A percentile compares a stretch with the other conserved stretches of the same genome.
phyloP scores from a whole-genome alignment of 179 eudicot genomes.

The Spinacia oleracea region DNA sequence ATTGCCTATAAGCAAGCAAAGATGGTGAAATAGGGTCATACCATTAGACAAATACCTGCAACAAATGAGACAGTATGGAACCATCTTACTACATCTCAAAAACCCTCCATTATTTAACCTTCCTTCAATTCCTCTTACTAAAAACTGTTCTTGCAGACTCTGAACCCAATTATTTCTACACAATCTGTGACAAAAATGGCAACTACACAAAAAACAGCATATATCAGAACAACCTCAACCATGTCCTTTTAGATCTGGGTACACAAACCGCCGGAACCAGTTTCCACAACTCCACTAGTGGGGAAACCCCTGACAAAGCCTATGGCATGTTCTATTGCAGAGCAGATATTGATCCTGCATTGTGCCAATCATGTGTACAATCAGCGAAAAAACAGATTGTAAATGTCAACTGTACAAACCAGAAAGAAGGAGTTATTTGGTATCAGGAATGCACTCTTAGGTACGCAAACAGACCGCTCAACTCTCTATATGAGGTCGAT shows the following conservation, averaged over 20 bases:
- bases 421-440: conserved; percentile 11
- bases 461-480: conserved; percentile 17
- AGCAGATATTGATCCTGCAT: not conserved
- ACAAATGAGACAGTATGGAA: not conserved
- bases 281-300: conserved; percentile 1
- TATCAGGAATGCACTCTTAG: conserved; percentile 21
- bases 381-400: conserved; percentile 1
- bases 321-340: conserved; percentile 23
- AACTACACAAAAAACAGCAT: conserved; percentile 15
- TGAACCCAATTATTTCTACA: not conserved
- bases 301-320: not conserved
- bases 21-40: no score
- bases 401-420: not conserved
- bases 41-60: no score
- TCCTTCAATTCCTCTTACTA: not conserved
- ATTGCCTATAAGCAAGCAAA: no score
- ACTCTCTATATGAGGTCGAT: not conserved
- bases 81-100: not conserved
- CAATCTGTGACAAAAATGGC: not conserved
- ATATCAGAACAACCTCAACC: conserved; percentile 1
- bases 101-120: not conserved
- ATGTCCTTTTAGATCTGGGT: not conserved
- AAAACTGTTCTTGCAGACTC: not conserved
- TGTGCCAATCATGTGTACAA: conserved; percentile 17
- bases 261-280: not conserved